Base-by-base conservation (phyloP, 345 rosid genomes). In the Salix arbutifolia region DNA sequence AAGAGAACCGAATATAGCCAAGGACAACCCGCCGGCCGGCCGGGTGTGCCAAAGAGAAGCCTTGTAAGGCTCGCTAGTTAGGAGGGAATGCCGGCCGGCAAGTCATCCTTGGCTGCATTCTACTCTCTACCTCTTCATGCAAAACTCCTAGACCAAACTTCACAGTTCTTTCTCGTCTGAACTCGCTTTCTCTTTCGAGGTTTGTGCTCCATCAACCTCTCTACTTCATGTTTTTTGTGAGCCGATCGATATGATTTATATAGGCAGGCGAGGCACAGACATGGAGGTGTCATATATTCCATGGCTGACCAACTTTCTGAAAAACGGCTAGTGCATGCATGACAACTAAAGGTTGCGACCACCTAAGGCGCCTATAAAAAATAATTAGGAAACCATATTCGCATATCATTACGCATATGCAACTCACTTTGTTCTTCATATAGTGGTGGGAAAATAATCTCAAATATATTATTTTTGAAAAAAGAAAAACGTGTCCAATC, bases 91-190 rank as follows among this genome's bases (percentile, higher is more conserved):
- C 56, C 52, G 72, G 28, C 56, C 52, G 72, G 72, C 60, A 46
- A 44, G 56, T 69, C 50, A 37, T 56, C 48, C 52, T 23, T 58
- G 50, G 74, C 74, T 33, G 64, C 16, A 71, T 52, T 71, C 65
- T 61, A 79, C 88, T 85, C 90, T 84, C 77, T 64, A 65, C 82
- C 77, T 79, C 74, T 74, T 80, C 85, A 76, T 76, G 78, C 73
- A 38, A 76, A 44, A 9, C 78, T 42, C 73, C 11, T 56, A 9
- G 26, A 56, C 61, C 61, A 56, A 50, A 31, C 46, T 6, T 18
- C 26, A 25, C 30, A n/a, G 2, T 50, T 46, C 1, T 2, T 40
- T 40, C 12, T 40, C 44, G 10, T 40, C 14, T 40, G 14, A 46
- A 46, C 14, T 46, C 14, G 5, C 18, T 16, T 13, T 13, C 5